phyloP scores from a whole-genome alignment of 2,329 filamentous ascomycete species.

The Colletotrichum spaethianum region DNA sequence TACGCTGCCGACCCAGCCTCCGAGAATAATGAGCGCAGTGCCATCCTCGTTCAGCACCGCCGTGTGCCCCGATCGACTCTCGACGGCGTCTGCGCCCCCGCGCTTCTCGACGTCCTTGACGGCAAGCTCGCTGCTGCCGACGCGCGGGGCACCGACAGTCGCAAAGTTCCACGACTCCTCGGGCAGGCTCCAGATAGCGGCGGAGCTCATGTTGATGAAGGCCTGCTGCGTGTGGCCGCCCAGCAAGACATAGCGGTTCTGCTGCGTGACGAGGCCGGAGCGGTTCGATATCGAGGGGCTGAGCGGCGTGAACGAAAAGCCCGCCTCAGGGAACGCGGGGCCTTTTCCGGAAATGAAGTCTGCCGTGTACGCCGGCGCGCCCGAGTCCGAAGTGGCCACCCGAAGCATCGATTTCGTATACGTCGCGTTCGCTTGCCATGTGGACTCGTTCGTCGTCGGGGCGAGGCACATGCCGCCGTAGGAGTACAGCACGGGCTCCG shows the following conservation, averaged over 20 bases:
- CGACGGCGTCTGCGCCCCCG: conserved; percentile 60
- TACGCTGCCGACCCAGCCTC: conserved; percentile 93
- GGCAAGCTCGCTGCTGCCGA: conserved; percentile 69
- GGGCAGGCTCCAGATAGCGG: conserved; percentile 88
- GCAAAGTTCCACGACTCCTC: conserved; percentile 91
- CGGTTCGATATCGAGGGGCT: conserved; percentile 78
- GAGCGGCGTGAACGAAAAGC: conserved; percentile 85
- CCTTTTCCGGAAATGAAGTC: conserved; percentile 60
- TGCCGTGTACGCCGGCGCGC: conserved; percentile 52
- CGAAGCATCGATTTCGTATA: conserved; percentile 87
- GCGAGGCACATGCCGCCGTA: conserved; percentile 93
- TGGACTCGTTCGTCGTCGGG: conserved; percentile 54
- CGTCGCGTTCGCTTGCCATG: conserved; percentile 78
- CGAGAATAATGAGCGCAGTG: conserved; percentile 81
- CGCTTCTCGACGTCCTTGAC: conserved; percentile 55
- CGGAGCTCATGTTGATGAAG: conserved; percentile 95
- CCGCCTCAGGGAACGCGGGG: conserved; percentile 76
- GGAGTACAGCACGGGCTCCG: conserved; percentile 74
- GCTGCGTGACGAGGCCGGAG: conserved; percentile 76
- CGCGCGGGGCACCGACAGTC: conserved; percentile 59
- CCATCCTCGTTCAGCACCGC: conserved; percentile 87
- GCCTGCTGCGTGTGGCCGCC: conserved; percentile 87
- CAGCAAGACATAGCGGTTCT: conserved; percentile 84
- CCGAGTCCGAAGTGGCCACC: conserved; percentile 63
- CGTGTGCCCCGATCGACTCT: conserved; percentile 91